Evolutionary conservation across 2,329 filamentous ascomycete species (phyloP).

Genomic region (Hypocrella siamensis): DNA sequence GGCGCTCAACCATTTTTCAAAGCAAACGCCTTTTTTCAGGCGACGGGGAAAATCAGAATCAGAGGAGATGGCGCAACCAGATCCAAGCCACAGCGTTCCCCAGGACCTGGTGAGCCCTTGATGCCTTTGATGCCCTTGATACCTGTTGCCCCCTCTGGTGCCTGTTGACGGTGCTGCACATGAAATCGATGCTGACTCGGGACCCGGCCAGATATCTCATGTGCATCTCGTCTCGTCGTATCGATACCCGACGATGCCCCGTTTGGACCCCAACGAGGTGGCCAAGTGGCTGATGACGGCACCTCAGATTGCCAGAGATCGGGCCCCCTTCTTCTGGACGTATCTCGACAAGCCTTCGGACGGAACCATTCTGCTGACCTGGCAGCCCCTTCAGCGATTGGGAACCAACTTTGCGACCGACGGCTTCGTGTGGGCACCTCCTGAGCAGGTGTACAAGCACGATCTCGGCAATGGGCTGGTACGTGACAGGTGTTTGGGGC

Average conservation of each 20-base stretch:
- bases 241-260: constrained; percentile 59
- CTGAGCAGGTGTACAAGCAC: constrained; percentile 61
- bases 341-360: constrained; percentile 73
- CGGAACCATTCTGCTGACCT: constrained; percentile 70
- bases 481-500: constrained; percentile 15
- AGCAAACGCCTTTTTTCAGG: too few relatives aligned
- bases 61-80: constrained; percentile 22
- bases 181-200: constrained; percentile 7
- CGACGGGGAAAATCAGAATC: too few relatives aligned
- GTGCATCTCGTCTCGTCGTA: constrained; percentile 79
- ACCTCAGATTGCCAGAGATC: constrained; percentile 70
- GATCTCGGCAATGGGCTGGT: constrained; percentile 49
- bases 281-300: constrained; percentile 73
- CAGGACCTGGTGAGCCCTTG: constrained; percentile 22
- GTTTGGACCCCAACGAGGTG: constrained; percentile 59
- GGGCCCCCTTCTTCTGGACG: constrained; percentile 82
- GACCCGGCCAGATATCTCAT: constrained; percentile 52
- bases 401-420: constrained; percentile 72
- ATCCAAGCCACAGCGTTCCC: constrained; percentile 25
- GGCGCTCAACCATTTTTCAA: too few relatives aligned
- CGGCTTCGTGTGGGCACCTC: constrained; percentile 80
- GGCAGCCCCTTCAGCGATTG: constrained; percentile 65
- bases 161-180: too few relatives aligned
- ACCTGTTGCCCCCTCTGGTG: too few relatives aligned
- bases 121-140: too few relatives aligned